phyloP scores from a whole-genome alignment of 768 basidiomycete genomes.

The Kwoniella pini region DNA sequence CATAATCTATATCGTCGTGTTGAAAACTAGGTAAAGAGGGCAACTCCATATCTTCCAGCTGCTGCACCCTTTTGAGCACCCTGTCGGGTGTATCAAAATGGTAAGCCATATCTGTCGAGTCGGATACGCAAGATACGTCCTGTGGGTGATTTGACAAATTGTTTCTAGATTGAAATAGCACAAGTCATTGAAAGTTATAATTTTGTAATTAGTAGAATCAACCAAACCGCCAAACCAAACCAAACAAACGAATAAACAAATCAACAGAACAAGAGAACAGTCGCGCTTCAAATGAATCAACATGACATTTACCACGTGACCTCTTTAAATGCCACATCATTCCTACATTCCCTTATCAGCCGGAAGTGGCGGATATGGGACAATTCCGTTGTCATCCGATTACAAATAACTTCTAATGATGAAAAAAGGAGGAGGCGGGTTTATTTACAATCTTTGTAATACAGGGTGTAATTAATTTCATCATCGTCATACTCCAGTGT shows the following conservation, averaged over 20 bases:
- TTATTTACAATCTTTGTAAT: constrained; percentile 1
- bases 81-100: constrained; percentile 38
- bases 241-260: constrained; percentile 13
- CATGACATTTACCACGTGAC: neutral
- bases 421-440: constrained; percentile 17
- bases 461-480: neutral
- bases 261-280: constrained; percentile 9
- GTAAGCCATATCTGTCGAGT: constrained; percentile 23
- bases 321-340: neutral
- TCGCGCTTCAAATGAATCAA: constrained; percentile 13
- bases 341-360: neutral
- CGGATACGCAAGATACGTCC: neutral
- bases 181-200: too few relatives aligned
- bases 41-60: constrained; percentile 44
- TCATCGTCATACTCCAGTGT: constrained; percentile 6
- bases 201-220: too few relatives aligned
- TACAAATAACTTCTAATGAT: neutral
- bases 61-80: constrained; percentile 39
- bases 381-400: constrained; percentile 8
- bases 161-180: neutral
- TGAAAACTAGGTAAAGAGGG: constrained; percentile 49
- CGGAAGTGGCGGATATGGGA: constrained; percentile 6
- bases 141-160: too few relatives aligned
- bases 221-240: too few relatives aligned
- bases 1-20: constrained; percentile 44